Base-by-base conservation (phyloP, 306 rosid species). In the Rosa chinensis region DNA sequence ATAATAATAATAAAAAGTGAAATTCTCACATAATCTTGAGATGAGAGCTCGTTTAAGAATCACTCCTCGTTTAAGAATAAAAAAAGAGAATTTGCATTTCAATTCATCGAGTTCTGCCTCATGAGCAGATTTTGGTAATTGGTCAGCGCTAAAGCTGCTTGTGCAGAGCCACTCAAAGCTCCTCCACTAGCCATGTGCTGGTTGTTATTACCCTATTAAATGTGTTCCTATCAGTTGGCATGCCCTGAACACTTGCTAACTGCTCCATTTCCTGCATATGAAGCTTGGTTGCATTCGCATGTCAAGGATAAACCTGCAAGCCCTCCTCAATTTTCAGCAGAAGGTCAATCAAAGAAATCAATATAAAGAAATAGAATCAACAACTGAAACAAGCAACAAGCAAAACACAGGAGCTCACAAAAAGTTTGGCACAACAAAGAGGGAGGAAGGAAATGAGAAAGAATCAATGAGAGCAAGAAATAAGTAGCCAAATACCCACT, bases 251-350 rank as follows among this genome's bases (percentile, higher is more conserved):
- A 39, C 83, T 91, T 32, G 92, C 95, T 79, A 91, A 37, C 86
- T 92, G 95, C 86, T 94, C 99, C 91, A 94, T 89, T 84, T 92
- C 97, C 72, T 92, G 94, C 93, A 87, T 87, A 86, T 92, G 95
- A 77, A 86, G 90, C 84, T 92, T 94, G 77, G 92, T 88, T 3
- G 83, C 81, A n/a, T 32, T 32, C 35, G 35, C 35, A 32, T 32
- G 35, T 32, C 35, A 1, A 32, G 35, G 35, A 32, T 32, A 94
- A 75, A 83, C 90, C 88, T 92, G 92, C 88, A 94, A 89, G 80
- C 97, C 91, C 83, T 92, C 99, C 91, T 87, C 88, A 63, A 25
- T 32, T 32, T 32, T 73, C 21, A 35, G 23, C 59, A 78, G 44
- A 86, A 70, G 61, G 72, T 69, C 37, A 76, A 48, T 47, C 32